phyloP scores from a whole-genome alignment of 1,139 yeast genomes.

The Protomyces lactucae-debilis region DNA sequence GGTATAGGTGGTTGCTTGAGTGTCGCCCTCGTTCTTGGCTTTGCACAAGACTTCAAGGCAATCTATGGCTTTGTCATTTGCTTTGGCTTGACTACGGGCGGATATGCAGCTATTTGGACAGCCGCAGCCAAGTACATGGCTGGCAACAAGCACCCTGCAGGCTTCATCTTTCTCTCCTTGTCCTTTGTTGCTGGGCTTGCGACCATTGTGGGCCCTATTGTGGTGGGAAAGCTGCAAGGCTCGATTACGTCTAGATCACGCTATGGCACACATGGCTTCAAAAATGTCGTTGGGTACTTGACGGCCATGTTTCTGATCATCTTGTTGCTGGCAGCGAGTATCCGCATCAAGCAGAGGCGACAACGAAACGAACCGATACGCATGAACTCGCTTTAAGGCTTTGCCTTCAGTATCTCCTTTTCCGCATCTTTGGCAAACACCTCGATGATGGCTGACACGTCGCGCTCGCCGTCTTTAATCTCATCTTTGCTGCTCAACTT shows the following conservation, averaged over 20 bases:
- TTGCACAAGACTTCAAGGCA: slow-evolving; percentile 3
- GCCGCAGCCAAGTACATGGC: slow-evolving; percentile 15
- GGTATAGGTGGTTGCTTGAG: slow-evolving; percentile 2
- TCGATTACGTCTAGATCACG: neutral
- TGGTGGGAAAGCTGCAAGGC: slow-evolving; percentile 1
- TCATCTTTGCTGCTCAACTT: neutral
- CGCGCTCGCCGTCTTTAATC: neutral
- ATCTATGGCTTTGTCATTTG: slow-evolving; percentile 10
- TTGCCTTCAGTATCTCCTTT: neutral
- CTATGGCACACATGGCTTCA: neutral
- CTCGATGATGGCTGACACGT: neutral
- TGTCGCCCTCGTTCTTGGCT: slow-evolving; percentile 12
- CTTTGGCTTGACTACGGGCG: slow-evolving; percentile 9
- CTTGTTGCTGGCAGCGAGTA: no score
- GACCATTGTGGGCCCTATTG: slow-evolving; percentile 8
- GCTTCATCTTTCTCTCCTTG: slow-evolving; percentile 7
- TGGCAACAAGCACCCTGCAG: slow-evolving; percentile 1
- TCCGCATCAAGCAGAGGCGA: no score
- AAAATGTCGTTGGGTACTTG: neutral
- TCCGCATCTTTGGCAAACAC: neutral
- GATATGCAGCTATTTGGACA: slow-evolving; percentile 16
- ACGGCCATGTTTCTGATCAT: neutral
- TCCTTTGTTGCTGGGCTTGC: slow-evolving; percentile 11
- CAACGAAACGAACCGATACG: no score
- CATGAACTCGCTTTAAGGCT: neutral